These are phyloP conservation scores for Cytospora leucostoma DNA, from an alignment of 2,329 filamentous ascomycete species.

Conservation along the genomic window DNA sequence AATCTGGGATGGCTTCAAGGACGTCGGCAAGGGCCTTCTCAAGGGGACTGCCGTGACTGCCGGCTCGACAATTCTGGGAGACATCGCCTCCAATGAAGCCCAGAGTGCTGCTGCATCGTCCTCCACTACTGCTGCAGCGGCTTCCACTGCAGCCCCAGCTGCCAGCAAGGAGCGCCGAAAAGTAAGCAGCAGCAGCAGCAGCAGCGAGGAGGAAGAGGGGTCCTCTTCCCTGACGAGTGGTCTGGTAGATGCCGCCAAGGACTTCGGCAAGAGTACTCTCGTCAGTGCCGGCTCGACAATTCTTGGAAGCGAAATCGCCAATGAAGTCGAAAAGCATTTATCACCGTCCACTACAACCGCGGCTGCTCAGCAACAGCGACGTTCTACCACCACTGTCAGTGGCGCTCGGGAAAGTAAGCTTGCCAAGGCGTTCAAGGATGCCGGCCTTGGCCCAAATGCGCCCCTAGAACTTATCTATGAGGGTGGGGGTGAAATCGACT, in stretches of 20 bases:
- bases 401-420: too few species aligned
- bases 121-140: not conserved
- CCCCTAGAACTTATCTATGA: too few species aligned
- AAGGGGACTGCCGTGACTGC: not conserved
- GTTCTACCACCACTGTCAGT: too few species aligned
- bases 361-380: not conserved
- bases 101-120: not conserved
- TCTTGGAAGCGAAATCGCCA: not conserved
- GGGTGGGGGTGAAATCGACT: not conserved
- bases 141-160: too few species aligned
- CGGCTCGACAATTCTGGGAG: not conserved
- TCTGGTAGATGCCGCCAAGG: too few species aligned
- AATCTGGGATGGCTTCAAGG: not conserved
- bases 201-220: too few species aligned
- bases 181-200: too few species aligned
- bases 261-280: not conserved
- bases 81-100: not conserved
- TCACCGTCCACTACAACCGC: not conserved
- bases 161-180: too few species aligned
- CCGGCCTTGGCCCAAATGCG: too few species aligned
- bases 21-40: not conserved
- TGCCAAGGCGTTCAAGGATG: too few species aligned
- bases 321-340: not conserved
- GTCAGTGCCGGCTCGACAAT: not conserved
- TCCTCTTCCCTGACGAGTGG: too few species aligned